Evolutionary conservation across 2,329 filamentous ascomycete genomes (phyloP), one percentile per base, ranked within the genome.

Genomic region (Apiospora malaysiana): DNA sequence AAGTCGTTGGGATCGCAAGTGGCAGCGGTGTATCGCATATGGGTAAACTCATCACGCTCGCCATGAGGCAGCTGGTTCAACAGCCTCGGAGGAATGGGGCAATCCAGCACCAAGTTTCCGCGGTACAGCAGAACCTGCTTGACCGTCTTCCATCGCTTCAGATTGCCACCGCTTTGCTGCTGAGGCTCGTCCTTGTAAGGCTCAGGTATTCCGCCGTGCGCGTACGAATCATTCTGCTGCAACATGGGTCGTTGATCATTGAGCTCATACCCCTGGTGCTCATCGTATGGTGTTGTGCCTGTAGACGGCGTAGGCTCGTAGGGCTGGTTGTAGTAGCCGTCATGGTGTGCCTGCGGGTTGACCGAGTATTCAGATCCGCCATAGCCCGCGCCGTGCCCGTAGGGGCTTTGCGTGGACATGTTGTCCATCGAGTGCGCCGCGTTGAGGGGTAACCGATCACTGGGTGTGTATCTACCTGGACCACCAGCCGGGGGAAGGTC

Each of bases 11-110:
- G 97, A 79, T 98, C 95, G 81, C 94, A 98, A 1, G 96, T 99
- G n/a, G 97, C 96, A 12, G 96, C 96, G 0, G 95, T 98, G 81
- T 99, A 99, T 69, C 96, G 92, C 95, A 98, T 98, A 78, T 95
- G 93, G 4, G 93, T 95, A 78, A 95, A 92, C 80, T 97, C 96
- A 79, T 97, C 94, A 80, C 95, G 93, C 82, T 97, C 94, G 63
- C 93, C 94, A 81, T 98, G 95, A 59, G 93, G 93, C 32, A 98
- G 90, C 79, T 97, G 94, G 78, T 92, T 95, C 63, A 99, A 85
- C 59, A 99, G 85, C 77, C 92, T 90, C 0, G 96, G 95, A 0
- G 96, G 95, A 71, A 99, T 94, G 0, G 96, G 96, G 79, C 96
- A 99, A 81, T 99, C 96, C 4, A 99, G 90, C 47, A 99, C 95